Evolutionary conservation across 106 monocot genomes (phyloP).

Genomic region (Acorus calamus): DNA sequence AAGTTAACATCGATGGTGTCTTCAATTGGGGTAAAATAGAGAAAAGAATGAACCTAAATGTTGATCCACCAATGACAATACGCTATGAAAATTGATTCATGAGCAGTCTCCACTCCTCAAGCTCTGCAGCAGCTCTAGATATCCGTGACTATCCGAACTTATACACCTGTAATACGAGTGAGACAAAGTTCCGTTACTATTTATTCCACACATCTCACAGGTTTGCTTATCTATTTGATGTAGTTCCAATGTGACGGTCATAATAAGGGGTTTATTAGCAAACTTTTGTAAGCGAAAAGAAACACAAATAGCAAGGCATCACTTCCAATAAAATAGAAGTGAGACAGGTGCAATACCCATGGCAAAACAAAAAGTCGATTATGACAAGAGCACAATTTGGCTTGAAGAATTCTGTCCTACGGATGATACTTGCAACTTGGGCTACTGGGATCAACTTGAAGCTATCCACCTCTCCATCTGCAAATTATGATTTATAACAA

Average conservation of each 20-base stretch:
- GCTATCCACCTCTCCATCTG: slow-evolving; percentile 97
- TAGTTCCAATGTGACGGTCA: too few species aligned
- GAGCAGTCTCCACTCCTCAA: slow-evolving; percentile 64
- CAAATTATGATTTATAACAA: neutral
- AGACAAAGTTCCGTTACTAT: neutral
- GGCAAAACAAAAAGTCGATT: slow-evolving; percentile 85
- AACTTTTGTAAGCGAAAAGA: neutral
- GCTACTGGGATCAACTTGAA: slow-evolving; percentile 56
- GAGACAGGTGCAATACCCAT: slow-evolving; percentile 43
- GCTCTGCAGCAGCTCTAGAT: slow-evolving; percentile 67
- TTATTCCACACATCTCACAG: too few species aligned
- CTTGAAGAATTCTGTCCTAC: slow-evolving; percentile 72
- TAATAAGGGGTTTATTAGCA: neutral
- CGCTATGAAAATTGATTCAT: slow-evolving; percentile 5
- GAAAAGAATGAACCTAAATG: too few species aligned
- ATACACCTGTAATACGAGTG: slow-evolving; percentile 40
- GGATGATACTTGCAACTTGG: slow-evolving; percentile 69
- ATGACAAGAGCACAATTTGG: slow-evolving; percentile 83
- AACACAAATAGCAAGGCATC: neutral
- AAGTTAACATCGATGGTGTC: too few species aligned
- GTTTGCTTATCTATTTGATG: too few species aligned
- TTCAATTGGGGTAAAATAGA: too few species aligned
- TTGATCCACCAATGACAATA: too few species aligned
- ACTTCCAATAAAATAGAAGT: neutral
- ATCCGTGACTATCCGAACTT: slow-evolving; percentile 59